These are phyloP conservation scores for Dactylellina haptotyla DNA, from an alignment of 2,329 filamentous ascomycete genomes.

Conservation along the genomic window DNA sequence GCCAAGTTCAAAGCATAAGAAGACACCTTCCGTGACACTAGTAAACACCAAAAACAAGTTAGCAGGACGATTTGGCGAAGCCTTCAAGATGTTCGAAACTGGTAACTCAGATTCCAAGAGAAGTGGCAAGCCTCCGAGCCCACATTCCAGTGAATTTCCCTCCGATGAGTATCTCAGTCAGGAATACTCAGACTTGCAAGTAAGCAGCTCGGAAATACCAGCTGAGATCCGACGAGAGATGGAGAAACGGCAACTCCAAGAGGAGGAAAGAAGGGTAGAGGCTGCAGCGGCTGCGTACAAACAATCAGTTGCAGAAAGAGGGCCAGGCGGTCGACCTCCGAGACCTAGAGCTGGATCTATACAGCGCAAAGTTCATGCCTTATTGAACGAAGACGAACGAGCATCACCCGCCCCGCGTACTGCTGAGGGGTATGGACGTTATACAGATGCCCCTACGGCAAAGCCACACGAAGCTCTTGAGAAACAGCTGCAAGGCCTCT, in stretches of 20 bases:
- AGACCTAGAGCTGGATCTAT: constrained; percentile 72
- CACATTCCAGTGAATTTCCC: constrained; percentile 63
- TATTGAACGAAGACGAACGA: constrained; percentile 81
- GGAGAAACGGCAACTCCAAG: constrained; percentile 80
- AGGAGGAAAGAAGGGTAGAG: constrained; percentile 90
- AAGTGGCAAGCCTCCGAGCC: constrained; percentile 59
- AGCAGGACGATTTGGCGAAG: constrained; percentile 89
- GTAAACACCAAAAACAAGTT: constrained; percentile 76
- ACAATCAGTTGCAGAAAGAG: constrained; percentile 67
- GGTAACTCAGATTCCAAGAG: constrained; percentile 56
- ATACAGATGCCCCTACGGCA: constrained; percentile 68
- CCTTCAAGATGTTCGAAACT: constrained; percentile 88
- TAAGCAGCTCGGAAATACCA: constrained; percentile 69
- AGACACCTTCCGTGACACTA: constrained; percentile 63
- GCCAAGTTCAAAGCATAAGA: constrained; percentile 74
- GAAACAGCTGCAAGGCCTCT: constrained; percentile 61
- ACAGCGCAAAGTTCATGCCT: constrained; percentile 86
- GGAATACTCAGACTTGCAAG: constrained; percentile 66
- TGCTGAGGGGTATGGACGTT: constrained; percentile 89
- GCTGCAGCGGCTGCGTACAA: constrained; percentile 89
- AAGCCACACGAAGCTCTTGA: constrained; percentile 60
- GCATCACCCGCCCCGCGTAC: constrained; percentile 72
- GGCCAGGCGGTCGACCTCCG: constrained; percentile 60
- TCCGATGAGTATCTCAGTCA: constrained; percentile 68
- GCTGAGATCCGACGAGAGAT: constrained; percentile 91